phyloP scores from a whole-genome alignment of 1,284 basidiomycete species.

The Coniophora puteana region DNA sequence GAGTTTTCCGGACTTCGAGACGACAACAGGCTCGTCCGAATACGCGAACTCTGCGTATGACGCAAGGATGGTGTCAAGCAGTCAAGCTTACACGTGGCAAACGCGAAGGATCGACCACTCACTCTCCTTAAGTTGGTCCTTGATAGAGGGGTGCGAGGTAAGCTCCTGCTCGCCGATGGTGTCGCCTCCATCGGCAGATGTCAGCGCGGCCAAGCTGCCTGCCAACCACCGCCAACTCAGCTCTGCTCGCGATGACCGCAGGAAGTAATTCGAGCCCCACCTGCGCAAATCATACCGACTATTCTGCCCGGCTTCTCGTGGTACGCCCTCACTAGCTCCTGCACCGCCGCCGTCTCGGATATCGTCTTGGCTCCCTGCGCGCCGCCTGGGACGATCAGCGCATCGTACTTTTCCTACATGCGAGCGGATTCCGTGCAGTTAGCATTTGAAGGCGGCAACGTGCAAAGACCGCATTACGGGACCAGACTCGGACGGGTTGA shows the following conservation, averaged over 20 bases:
- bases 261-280: conserved; percentile 28
- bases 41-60: conserved; percentile 64
- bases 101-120: no score
- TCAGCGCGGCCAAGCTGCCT: conserved; percentile 71
- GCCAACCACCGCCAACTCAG: not conserved
- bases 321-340: conserved; percentile 62
- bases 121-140: conserved; percentile 58
- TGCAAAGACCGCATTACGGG: conserved; percentile 35
- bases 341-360: conserved; percentile 54
- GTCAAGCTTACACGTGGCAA: not conserved
- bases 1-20: conserved; percentile 57
- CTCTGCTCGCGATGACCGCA: conserved; percentile 4
- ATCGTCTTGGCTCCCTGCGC: conserved; percentile 78
- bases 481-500: conserved; percentile 39
- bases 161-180: conserved; percentile 59
- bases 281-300: conserved; percentile 84
- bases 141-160: conserved; percentile 82
- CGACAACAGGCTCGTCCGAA: conserved; percentile 73
- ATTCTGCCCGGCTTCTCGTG: conserved; percentile 55
- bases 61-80: conserved; percentile 2
- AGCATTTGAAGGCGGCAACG: not conserved
- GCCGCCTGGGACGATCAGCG: conserved; percentile 78
- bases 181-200: conserved; percentile 61
- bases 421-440: conserved; percentile 4
- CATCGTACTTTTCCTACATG: conserved; percentile 57